A percentile compares a stretch with the other conserved stretches of the same genome.
Conservation (phyloP, 192 early-diverging fungal species). For the Irineochytrium annulatum region DNA sequence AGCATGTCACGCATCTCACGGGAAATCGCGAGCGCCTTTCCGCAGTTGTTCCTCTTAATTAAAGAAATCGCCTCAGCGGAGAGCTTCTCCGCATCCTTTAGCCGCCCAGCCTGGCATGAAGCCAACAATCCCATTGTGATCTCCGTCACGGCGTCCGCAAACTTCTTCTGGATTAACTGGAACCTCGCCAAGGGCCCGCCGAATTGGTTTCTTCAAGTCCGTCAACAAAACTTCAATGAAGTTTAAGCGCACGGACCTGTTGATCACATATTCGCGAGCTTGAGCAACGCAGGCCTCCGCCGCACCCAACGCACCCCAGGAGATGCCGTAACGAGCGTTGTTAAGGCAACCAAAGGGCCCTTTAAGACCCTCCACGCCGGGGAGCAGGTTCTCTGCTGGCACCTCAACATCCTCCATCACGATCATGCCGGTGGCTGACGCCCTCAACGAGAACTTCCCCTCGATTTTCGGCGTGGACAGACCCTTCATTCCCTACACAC, state of each 20-base stretch:
- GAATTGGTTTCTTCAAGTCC: conserved; percentile 79
- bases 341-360: conserved; percentile 98
- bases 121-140: conserved; percentile 67
- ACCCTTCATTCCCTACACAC: conserved; percentile 76
- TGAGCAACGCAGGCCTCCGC: conserved; percentile 87
- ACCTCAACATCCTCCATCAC: conserved; percentile 98
- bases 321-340: conserved; percentile 94
- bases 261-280: conserved; percentile 85
- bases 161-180: conserved; percentile 96
- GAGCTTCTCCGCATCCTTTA: conserved; percentile 79
- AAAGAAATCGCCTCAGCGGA: conserved; percentile 94
- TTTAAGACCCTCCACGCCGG: conserved; percentile 80
- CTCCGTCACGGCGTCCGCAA: conserved; percentile 91
- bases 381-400: conserved; percentile 85
- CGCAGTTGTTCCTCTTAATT: conserved; percentile 94
- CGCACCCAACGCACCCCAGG: conserved; percentile 94
- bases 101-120: conserved; percentile 83
- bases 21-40: conserved; percentile 90
- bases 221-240: neutral
- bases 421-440: conserved; percentile 95
- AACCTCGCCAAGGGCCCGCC: conserved; percentile 84
- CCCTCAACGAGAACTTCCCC: conserved; percentile 93
- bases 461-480: conserved; percentile 83
- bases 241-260: conserved; percentile 42
- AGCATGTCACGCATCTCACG: conserved; percentile 85